Evolutionary conservation across 2,329 filamentous ascomycete species (phyloP), one percentile per base, ranked within the genome.

Genomic region (Venturia oleaginea): DNA sequence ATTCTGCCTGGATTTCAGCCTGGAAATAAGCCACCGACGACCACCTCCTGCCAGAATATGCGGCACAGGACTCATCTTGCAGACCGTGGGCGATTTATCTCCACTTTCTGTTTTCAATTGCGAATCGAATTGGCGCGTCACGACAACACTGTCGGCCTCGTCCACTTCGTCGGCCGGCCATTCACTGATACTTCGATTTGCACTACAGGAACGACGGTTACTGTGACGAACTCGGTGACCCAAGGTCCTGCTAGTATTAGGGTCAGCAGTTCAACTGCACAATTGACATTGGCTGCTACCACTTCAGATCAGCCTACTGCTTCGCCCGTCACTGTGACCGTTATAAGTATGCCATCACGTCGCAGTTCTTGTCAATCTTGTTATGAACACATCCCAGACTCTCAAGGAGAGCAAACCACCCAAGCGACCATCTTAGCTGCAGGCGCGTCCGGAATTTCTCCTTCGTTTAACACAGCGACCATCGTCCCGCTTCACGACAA

Each of bases 71-170:
- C 27, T 46, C 22, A 34, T 63, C 19, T 19, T 57, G 13, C 13
- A 63, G 5, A 63, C 61, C 5, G 24, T 38, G 24, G 61, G 61
- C 43, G 61, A 63, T 34, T 22, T n/a, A 30, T 57, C 43, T 34
- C 61, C 61, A 22, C 34, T 63, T 11, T 54, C 43, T 32, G 48
- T 63, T n/a, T 63, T 63, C 48, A 63, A 63, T 42, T 63, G 61
- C 32, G 40, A 63, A 32, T 34, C 43, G 7, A n/a, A 37, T 22
- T 63, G 61, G 61, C 32, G 42, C 30, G 61, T 63, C 19, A 63
- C 61, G 4, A 22, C 24, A 15, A 55, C 61, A 27, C 7, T 37
- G 27, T 30, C 59, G 2, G 8, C n/a, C 19, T 40, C 37, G n/a
- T n/a, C 59, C 11, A 24, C 34, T 6, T 27, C 37, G 13, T 43